Percentiles rank a stretch among this genome's conserved stretches.
phyloP scores from a whole-genome alignment of 2,329 filamentous ascomycete species.

The Clonostachys sp. region DNA sequence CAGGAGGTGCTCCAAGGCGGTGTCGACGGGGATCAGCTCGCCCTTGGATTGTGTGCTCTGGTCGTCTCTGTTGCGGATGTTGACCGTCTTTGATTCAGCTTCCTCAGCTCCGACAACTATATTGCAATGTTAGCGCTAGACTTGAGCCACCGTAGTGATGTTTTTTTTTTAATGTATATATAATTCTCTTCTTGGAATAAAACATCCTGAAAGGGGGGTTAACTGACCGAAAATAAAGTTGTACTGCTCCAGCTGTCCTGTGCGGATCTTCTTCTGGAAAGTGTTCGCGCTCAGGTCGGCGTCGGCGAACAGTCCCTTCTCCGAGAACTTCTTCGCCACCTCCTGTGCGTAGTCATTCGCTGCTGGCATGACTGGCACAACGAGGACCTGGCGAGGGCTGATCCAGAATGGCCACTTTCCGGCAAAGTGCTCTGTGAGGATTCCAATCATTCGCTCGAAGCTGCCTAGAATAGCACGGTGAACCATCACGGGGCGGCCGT shows the following conservation, averaged over 20 bases:
- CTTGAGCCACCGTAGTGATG: neutral
- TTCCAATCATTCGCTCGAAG: constrained; percentile 64
- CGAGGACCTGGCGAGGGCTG: constrained; percentile 70
- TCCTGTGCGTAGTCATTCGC: constrained; percentile 76
- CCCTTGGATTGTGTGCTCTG: constrained; percentile 57
- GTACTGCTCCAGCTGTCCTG: constrained; percentile 74
- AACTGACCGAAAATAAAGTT: constrained; percentile 72
- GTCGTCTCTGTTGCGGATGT: constrained; percentile 61
- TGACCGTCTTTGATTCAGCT: constrained; percentile 54
- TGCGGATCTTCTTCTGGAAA: constrained; percentile 86
- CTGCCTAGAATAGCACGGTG: constrained; percentile 76
- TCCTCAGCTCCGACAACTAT: constrained; percentile 59
- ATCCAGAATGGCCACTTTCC: constrained; percentile 91
- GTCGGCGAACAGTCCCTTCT: constrained; percentile 62
- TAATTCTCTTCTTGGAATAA: neutral
- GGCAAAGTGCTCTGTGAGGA: constrained; percentile 78
- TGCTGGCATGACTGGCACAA: constrained; percentile 63
- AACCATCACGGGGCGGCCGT: constrained; percentile 79
- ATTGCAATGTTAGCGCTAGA: constrained; percentile 6
- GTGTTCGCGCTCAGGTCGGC: constrained; percentile 64
- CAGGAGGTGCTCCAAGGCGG: constrained; percentile 50
- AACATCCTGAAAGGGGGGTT: neutral
- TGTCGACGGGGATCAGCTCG: constrained; percentile 50
- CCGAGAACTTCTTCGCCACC: constrained; percentile 64
- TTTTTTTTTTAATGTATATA: neutral